A percentile compares a stretch with the other conserved stretches of the same genome.
Conservation (phyloP, 768 basidiomycete species). For the Kwoniella botswanensis region DNA sequence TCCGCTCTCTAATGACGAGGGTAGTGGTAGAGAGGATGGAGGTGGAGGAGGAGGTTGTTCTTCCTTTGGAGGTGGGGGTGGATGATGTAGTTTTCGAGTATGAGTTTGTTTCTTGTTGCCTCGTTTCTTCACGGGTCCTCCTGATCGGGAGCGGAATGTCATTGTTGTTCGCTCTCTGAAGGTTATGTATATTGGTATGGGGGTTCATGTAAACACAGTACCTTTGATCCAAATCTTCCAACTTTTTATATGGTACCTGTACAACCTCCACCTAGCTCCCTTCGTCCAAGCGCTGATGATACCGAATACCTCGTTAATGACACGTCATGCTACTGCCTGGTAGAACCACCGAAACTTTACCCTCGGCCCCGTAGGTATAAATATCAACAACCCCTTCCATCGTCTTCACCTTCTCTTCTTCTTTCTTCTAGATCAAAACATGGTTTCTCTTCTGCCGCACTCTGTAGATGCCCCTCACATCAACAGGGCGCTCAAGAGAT, state of each 20-base stretch:
- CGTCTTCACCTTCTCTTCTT: slow-evolving; percentile 22
- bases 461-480: slow-evolving; percentile 14
- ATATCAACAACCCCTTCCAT: too few relatives aligned
- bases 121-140: slow-evolving; percentile 39
- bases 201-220: too few relatives aligned
- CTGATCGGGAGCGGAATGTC: slow-evolving; percentile 47
- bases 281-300: too few relatives aligned
- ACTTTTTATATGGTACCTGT: slow-evolving; percentile 1
- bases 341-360: slow-evolving; percentile 1
- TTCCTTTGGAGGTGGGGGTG: slow-evolving; percentile 27
- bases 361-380: too few relatives aligned
- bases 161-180: slow-evolving; percentile 20
- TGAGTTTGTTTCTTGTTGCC: slow-evolving; percentile 23
- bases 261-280: slow-evolving; percentile 2
- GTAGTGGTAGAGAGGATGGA: slow-evolving; percentile 6
- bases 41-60: slow-evolving; percentile 16
- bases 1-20: slow-evolving; percentile 12
- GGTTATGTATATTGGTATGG: background rate
- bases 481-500: slow-evolving; percentile 23
- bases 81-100: slow-evolving; percentile 47
- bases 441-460: slow-evolving; percentile 35
- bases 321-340: background rate
- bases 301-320: background rate
- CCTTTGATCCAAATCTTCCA: background rate
- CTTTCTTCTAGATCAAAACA: slow-evolving; percentile 25